phyloP scores from a whole-genome alignment of 1,139 yeast species.

The Kodamaea suecica region DNA sequence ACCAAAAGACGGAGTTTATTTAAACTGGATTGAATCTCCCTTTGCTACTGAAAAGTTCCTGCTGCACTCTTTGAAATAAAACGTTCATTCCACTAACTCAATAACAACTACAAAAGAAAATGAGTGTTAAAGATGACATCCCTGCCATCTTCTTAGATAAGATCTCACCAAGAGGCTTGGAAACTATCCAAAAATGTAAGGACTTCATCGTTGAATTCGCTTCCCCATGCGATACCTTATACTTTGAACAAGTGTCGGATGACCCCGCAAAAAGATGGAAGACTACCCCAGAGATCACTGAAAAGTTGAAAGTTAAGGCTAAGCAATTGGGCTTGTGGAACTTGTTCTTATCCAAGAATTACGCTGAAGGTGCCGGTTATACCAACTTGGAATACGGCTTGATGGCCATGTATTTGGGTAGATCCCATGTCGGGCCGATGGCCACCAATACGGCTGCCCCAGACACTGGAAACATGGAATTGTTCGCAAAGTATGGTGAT shows the following conservation, averaged over 20 bases:
- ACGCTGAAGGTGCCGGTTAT: conserved; percentile 61
- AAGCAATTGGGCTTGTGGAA: conserved; percentile 61
- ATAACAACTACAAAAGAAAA: conserved; percentile 6
- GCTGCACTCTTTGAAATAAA: no score
- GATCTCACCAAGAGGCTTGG: conserved; percentile 50
- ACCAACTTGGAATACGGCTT: conserved; percentile 67
- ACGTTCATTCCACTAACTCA: neutral
- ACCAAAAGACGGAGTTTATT: no score
- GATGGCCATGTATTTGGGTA: conserved; percentile 68
- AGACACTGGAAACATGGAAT: conserved; percentile 76
- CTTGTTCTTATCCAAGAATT: conserved; percentile 55
- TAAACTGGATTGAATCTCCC: no score
- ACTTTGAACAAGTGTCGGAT: conserved; percentile 35
- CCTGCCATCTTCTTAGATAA: conserved; percentile 44
- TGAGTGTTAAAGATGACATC: conserved; percentile 40
- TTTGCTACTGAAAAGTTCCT: no score
- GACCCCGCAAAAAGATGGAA: conserved; percentile 50
- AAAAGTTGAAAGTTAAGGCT: conserved; percentile 55
- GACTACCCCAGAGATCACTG: conserved; percentile 48
- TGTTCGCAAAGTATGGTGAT: conserved; percentile 59
- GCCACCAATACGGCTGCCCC: conserved; percentile 67
- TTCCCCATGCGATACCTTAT: conserved; percentile 54
- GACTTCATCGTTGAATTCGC: conserved; percentile 60
- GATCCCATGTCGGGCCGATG: conserved; percentile 56
- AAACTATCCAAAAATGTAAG: conserved; percentile 46